Conservation (phyloP, 495 filamentous ascomycete species). For the Chaetomium cochliodes region DNA sequence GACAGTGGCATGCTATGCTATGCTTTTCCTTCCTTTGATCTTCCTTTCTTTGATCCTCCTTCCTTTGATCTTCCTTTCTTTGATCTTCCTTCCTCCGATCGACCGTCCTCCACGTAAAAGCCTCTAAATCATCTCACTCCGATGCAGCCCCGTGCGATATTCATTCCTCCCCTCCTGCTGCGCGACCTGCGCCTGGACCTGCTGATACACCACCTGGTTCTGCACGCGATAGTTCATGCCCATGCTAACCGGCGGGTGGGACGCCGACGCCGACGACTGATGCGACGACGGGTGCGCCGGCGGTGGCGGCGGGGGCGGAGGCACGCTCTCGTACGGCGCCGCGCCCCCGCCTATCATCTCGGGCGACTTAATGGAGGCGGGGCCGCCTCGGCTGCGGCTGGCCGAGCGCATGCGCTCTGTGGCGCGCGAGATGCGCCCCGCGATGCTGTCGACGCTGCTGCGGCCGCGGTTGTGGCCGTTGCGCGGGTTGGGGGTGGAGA, state of each 20-base stretch:
- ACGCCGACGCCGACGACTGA: not conserved
- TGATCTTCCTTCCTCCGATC: too few species aligned
- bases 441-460: conserved; percentile 58
- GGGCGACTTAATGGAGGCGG: conserved; percentile 45
- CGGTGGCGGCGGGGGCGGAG: conserved; percentile 28
- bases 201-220: conserved; percentile 27
- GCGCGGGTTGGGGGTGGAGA: conserved; percentile 41
- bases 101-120: too few species aligned
- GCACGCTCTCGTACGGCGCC: conserved; percentile 59
- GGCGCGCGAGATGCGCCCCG: conserved; percentile 60
- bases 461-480: conserved; percentile 63
- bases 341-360: conserved; percentile 30
- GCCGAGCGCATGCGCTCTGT: conserved; percentile 69
- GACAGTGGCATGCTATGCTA: not conserved
- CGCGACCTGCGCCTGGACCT: conserved; percentile 29
- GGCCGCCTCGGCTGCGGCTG: conserved; percentile 57
- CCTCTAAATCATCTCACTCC: conserved; percentile 52
- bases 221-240: conserved; percentile 19
- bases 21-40: not conserved
- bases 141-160: conserved; percentile 45
- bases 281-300: not conserved
- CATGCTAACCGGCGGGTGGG: not conserved
- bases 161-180: conserved; percentile 36
- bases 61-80: too few species aligned
- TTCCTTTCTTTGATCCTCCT: too few species aligned